A percentile compares a stretch with the other conserved stretches of the same genome.
These are phyloP conservation scores for Solanum lignicaule DNA, from an alignment of 257 asterid species.

Conservation along the genomic window DNA sequence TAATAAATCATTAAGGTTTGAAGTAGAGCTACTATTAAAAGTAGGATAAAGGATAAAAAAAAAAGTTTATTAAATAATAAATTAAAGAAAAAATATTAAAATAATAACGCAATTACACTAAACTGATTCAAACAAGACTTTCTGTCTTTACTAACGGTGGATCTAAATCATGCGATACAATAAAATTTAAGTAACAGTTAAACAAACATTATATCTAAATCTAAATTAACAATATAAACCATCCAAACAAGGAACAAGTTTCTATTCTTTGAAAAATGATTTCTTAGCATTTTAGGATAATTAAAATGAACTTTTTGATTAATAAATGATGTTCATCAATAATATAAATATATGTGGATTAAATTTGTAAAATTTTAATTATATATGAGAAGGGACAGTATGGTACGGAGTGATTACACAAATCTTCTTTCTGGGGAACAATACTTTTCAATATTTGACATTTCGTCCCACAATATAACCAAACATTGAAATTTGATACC, in stretches of 20 bases:
- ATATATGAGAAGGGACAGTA: neutral
- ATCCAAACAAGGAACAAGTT: neutral
- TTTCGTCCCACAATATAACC: neutral
- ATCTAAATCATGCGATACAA: no score
- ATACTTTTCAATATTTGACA: neutral
- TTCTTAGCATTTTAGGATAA: neutral
- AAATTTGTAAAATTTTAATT: neutral
- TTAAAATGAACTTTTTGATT: no score
- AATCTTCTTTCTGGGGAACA: neutral
- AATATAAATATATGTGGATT: neutral
- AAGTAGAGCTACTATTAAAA: no score
- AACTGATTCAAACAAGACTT: no score
- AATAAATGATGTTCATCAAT: neutral
- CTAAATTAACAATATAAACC: no score
- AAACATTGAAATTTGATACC: neutral
- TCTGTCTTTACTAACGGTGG: fast-evolving
- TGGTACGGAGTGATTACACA: neutral
- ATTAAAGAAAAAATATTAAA: no score
- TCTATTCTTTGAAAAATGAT: no score
- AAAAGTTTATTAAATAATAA: no score
- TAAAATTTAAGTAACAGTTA: no score
- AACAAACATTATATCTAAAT: no score
- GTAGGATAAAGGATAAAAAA: no score
- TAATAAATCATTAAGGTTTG: neutral
- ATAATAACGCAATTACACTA: no score